Base-by-base conservation (phyloP, 2,329 filamentous ascomycete genomes). In the Hypoxylon sp. region DNA sequence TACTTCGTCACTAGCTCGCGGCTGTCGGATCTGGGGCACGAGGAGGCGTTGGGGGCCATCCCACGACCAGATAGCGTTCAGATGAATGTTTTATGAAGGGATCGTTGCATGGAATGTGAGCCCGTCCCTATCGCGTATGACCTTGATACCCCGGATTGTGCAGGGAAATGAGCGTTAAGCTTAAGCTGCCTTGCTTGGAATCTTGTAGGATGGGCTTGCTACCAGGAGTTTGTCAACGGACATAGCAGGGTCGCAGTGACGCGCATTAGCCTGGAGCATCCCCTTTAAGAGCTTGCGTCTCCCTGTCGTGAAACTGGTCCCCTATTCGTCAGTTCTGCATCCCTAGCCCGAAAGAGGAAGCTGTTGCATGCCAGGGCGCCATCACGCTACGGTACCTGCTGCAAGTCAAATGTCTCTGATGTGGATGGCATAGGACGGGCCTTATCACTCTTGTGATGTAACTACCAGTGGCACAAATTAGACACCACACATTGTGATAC, bases 271-370 rank as follows among this genome's bases (percentile, higher is more conserved):
- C 55, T 50, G 54, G 48, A 34, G 15, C 27, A 49, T 27, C 46
- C 36, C 48, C 51, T 35, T 52, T 48, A 25, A 55, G 42, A 50
- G 54, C 44, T 51, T 46, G 55, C 46, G 59, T 46, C 44, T 52
- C 12, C 30, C 25, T 42, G 55, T 46, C 48, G 26, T 40, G 30
- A 40, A 40, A 29, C 29, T n/a, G 32, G 38, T 34, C 36, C 56
- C 53, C 46, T 20, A 65, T 66, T 66, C 52, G 64, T 25, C 16
- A 51, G 21, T 11, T 35, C 8, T 3, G 20, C 13, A 21, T 46
- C 48, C 50, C 63, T 62, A 63, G 58, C 51, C 63, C 61, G 15
- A 56, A 67, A 62, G 13, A 60, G 64, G 64, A 61, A 67, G 63
- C 59, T 67, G 59, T n/a, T 57, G 6, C 29, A 64, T 60, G 62